Conservation (phyloP, 2,329 filamentous ascomycete species). For the Neophaeococcomyces aloes region DNA sequence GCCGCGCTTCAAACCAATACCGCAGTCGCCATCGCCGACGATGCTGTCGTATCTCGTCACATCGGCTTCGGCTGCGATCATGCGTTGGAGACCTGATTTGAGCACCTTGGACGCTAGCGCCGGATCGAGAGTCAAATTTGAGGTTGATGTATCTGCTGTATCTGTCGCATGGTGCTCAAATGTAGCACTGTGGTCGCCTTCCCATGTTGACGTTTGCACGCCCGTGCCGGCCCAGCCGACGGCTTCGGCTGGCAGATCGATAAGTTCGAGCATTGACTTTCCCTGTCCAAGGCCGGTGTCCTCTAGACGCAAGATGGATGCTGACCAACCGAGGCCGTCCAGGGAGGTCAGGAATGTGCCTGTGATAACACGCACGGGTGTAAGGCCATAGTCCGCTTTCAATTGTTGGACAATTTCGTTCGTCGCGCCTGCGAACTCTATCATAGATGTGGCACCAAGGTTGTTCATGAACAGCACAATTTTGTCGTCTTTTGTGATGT, state of each 20-base stretch:
- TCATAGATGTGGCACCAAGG: conserved; percentile 55
- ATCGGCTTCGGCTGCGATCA: conserved; percentile 55
- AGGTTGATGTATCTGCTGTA: conserved; percentile 39
- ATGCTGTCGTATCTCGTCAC: conserved; percentile 64
- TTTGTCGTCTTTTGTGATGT: conserved; percentile 46
- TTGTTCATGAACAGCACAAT: conserved; percentile 60
- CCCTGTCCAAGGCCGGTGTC: conserved; percentile 47
- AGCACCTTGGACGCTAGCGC: conserved; percentile 43
- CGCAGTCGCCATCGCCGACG: conserved; percentile 84
- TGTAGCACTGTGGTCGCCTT: conserved; percentile 34
- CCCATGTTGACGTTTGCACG: conserved; percentile 50
- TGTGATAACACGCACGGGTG: conserved; percentile 50
- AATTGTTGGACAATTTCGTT: conserved; percentile 56
- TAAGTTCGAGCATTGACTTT: conserved; percentile 50
- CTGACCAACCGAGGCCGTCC: conserved; percentile 61
- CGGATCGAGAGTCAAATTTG: conserved; percentile 45
- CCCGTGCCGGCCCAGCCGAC: conserved; percentile 53
- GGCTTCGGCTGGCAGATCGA: conserved; percentile 58
- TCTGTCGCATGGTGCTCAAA: conserved; percentile 33
- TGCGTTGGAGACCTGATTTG: conserved; percentile 43
- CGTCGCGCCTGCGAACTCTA: conserved; percentile 58
- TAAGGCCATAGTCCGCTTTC: conserved; percentile 47
- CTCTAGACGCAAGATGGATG: conserved; percentile 53
- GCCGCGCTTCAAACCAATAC: conserved; percentile 72
- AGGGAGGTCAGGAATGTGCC: conserved; percentile 64